These are phyloP conservation scores for Pseudogymnoascus sp. DNA, from an alignment of 2,329 filamentous ascomycete genomes.

Conservation along the genomic window DNA sequence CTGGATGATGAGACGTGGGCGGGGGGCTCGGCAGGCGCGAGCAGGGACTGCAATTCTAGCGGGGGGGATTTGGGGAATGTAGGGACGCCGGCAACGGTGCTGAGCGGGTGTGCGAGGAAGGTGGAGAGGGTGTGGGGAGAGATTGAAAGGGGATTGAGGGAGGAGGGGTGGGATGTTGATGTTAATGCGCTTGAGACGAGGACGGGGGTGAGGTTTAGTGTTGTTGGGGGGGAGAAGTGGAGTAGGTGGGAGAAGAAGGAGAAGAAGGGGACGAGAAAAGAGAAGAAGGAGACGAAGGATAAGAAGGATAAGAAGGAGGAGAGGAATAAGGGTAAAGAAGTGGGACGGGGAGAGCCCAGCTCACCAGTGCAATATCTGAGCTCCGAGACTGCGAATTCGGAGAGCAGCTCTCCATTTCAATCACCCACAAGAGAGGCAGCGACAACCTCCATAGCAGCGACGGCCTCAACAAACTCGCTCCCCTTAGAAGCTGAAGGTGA, in stretches of 20 bases:
- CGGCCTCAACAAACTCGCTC: background rate
- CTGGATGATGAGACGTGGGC: background rate
- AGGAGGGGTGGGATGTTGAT: slow-evolving; percentile 58
- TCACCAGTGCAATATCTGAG: background rate
- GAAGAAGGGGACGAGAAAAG: too few relatives aligned
- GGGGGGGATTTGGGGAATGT: background rate
- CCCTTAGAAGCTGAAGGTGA: background rate
- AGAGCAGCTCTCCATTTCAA: background rate
- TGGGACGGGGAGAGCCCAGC: background rate
- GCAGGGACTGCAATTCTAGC: too few relatives aligned
- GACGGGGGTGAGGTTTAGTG: slow-evolving; percentile 35
- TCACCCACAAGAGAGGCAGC: background rate
- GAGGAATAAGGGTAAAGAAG: background rate
- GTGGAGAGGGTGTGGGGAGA: background rate
- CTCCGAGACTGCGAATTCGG: background rate
- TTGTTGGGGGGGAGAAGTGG: background rate
- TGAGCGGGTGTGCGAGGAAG: background rate
- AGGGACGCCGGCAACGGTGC: background rate
- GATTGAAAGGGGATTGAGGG: slow-evolving; percentile 29
- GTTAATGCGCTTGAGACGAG: slow-evolving; percentile 58
- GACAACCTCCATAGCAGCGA: background rate
- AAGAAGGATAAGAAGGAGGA: background rate
- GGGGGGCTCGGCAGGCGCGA: background rate
- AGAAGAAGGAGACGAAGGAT: too few relatives aligned
- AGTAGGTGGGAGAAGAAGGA: too few relatives aligned